Percentiles rank a stretch among this genome's conserved stretches.
These are phyloP conservation scores for Alternaria sp. DNA, from an alignment of 2,329 filamentous ascomycete species.

Conservation along the genomic window DNA sequence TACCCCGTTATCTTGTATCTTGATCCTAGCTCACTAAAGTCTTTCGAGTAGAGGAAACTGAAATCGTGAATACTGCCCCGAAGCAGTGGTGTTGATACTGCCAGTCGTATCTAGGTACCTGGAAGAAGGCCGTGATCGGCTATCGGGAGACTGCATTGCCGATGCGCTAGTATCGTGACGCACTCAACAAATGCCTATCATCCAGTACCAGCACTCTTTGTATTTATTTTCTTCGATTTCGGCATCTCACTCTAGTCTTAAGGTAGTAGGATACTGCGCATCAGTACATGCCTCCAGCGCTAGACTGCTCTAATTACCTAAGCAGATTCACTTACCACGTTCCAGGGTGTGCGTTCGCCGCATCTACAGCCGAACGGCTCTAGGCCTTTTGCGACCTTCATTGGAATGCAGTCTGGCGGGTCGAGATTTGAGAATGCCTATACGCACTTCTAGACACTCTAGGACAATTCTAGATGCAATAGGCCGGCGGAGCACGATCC, in stretches of 20 bases:
- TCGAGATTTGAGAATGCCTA: background rate
- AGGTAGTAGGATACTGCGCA: background rate
- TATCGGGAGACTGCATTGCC: background rate
- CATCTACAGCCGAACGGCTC: background rate
- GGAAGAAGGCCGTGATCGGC: background rate
- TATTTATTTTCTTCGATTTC: background rate
- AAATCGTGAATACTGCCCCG: background rate
- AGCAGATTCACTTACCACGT: background rate
- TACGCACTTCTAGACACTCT: background rate
- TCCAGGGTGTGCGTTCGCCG: background rate
- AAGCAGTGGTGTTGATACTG: background rate
- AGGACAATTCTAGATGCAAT: background rate
- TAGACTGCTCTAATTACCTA: background rate
- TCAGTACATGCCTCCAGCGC: too few relatives aligned
- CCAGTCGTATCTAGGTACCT: background rate
- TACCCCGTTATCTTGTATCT: too few relatives aligned
- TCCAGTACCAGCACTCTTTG: background rate
- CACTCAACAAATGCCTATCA: background rate
- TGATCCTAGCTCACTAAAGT: too few relatives aligned
- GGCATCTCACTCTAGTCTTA: background rate
- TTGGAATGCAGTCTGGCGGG: background rate
- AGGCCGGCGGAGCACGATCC: background rate
- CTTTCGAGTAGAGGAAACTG: background rate
- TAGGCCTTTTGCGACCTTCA: background rate
- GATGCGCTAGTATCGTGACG: constrained; percentile 1